Evolutionary conservation across 495 filamentous ascomycete genomes (phyloP).

Genomic region (Penicillium argentinense): DNA sequence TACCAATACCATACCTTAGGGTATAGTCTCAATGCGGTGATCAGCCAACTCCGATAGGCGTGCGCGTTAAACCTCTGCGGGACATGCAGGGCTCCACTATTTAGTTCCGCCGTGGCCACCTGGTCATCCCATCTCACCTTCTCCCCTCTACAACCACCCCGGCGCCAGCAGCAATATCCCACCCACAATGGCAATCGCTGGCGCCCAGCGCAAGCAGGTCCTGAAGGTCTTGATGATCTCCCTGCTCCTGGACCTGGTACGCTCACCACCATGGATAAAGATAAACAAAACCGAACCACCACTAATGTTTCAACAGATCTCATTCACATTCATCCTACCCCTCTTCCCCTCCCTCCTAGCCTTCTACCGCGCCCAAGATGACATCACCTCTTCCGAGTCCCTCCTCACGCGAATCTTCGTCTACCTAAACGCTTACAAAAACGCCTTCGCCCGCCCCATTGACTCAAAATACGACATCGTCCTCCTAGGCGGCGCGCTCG

Average conservation of each 20-base stretch:
- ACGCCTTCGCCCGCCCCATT: slow-evolving; percentile 88
- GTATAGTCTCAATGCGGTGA: background rate
- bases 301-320: slow-evolving; percentile 53
- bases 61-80: background rate
- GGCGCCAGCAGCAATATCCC: slow-evolving; percentile 12
- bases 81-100: slow-evolving; percentile 10
- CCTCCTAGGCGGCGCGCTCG: slow-evolving; percentile 89
- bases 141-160: background rate
- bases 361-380: slow-evolving; percentile 82
- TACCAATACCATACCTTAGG: no score
- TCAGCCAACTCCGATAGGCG: background rate
- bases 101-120: background rate
- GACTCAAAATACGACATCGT: slow-evolving; percentile 97
- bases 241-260: slow-evolving; percentile 68
- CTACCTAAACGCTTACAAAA: slow-evolving; percentile 93
- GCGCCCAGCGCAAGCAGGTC: slow-evolving; percentile 69
- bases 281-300: no score
- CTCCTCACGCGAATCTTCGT: slow-evolving; percentile 75
- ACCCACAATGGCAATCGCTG: slow-evolving; percentile 35
- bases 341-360: slow-evolving; percentile 91
- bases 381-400: slow-evolving; percentile 53
- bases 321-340: slow-evolving; percentile 96
- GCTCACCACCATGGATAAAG: no score
- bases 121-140: background rate
- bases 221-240: slow-evolving; percentile 77